A percentile compares a stretch with the other conserved stretches of the same genome.
Conservation (phyloP, 129 eudicot genomes). For the Lactuca sativa region DNA sequence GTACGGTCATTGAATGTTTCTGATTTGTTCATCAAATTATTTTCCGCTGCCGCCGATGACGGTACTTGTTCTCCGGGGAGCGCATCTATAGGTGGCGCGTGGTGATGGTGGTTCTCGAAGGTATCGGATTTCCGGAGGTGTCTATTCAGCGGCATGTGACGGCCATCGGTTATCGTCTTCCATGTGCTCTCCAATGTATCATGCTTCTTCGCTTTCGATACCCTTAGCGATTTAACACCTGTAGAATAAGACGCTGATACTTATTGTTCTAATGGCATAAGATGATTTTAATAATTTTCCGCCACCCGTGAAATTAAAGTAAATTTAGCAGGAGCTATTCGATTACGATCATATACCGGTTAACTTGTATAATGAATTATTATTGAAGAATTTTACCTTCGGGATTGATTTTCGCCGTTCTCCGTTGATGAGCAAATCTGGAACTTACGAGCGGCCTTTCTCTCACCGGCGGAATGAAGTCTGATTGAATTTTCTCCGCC, state of each 20-base stretch:
- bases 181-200: slow-evolving; percentile 79
- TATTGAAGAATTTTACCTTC: slow-evolving; percentile 42
- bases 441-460: slow-evolving; percentile 53
- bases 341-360: background rate
- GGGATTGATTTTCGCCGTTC: slow-evolving; percentile 37
- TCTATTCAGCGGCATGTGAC: slow-evolving; percentile 61
- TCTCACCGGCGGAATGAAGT: slow-evolving; percentile 15
- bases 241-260: background rate
- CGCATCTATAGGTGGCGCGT: slow-evolving; percentile 6
- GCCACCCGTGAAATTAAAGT: background rate
- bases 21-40: slow-evolving; percentile 27
- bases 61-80: slow-evolving; percentile 18
- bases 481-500: slow-evolving; percentile 12
- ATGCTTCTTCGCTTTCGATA: slow-evolving; percentile 46
- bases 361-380: background rate
- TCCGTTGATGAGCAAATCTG: slow-evolving; percentile 51
- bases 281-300: background rate
- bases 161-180: slow-evolving; percentile 70
- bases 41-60: slow-evolving; percentile 4
- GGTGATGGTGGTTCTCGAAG: slow-evolving; percentile 38
- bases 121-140: slow-evolving; percentile 52
- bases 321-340: slow-evolving; percentile 12
- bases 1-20: slow-evolving; percentile 50
- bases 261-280: background rate
- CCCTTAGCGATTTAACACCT: slow-evolving; percentile 57